These are phyloP conservation scores for Vararia minispora DNA, from an alignment of 768 basidiomycete species.

Conservation along the genomic window DNA sequence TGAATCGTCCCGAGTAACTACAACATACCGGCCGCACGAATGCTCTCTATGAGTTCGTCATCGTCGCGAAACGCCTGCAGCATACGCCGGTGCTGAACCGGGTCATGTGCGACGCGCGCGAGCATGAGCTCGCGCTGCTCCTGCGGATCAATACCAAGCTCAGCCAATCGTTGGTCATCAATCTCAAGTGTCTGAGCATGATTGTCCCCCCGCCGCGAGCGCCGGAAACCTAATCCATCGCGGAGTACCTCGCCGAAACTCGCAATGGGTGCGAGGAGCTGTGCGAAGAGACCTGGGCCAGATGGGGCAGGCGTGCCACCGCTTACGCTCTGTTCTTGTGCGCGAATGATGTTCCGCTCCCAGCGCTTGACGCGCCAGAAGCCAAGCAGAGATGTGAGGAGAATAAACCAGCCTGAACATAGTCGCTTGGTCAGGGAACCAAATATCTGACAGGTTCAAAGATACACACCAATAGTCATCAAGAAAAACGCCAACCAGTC, in stretches of 20 bases:
- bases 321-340: conserved; percentile 33
- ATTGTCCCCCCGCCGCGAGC: neutral
- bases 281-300: conserved; percentile 12
- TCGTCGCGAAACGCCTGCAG: conserved; percentile 42
- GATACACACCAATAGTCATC: conserved; percentile 67
- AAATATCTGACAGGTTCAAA: neutral
- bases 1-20: too few relatives aligned
- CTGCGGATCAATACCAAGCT: conserved; percentile 14
- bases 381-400: conserved; percentile 82
- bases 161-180: conserved; percentile 13
- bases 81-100: conserved; percentile 30
- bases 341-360: conserved; percentile 69
- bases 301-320: conserved; percentile 14
- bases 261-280: conserved; percentile 23
- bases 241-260: conserved; percentile 2
- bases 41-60: conserved; percentile 42
- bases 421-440: neutral
- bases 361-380: conserved; percentile 88
- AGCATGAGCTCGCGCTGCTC: conserved; percentile 29
- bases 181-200: too few relatives aligned
- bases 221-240: neutral
- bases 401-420: conserved; percentile 63
- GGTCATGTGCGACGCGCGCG: conserved; percentile 28
- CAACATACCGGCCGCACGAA: conserved; percentile 55
- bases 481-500: conserved; percentile 95